A percentile compares a stretch with the other conserved stretches of the same genome.
phyloP scores from a whole-genome alignment of 257 asterid genomes.

The Schizonepeta tenuifolia region DNA sequence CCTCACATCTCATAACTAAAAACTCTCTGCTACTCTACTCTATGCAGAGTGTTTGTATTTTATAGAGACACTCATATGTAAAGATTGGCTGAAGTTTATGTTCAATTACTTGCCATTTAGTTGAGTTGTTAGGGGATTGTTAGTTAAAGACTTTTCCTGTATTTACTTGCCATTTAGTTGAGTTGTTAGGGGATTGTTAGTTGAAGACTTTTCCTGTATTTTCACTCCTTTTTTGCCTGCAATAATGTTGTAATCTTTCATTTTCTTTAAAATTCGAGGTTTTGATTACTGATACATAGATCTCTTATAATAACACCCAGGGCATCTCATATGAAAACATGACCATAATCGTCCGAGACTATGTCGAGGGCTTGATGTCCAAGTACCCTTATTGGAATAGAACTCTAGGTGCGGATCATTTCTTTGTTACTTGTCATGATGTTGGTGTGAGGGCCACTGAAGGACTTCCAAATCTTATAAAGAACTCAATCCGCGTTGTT shows the following conservation, averaged over 20 bases:
- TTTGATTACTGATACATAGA: constrained; percentile 17
- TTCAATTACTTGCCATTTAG: background rate
- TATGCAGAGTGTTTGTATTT: background rate
- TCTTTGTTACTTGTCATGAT: constrained; percentile 98
- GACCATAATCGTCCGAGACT: constrained; percentile 82
- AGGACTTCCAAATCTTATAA: constrained; percentile 87
- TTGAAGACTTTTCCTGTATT: background rate
- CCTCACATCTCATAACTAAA: constrained; percentile 6
- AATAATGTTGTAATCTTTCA: constrained; percentile 13
- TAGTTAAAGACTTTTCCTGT: background rate
- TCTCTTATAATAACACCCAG: constrained; percentile 52
- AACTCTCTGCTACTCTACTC: constrained; percentile 13
- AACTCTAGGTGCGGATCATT: constrained; percentile 96
- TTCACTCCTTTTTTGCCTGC: constrained; percentile 5
- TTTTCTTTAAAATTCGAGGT: constrained; percentile 21
- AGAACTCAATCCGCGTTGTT: constrained; percentile 94
- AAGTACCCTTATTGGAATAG: constrained; percentile 97
- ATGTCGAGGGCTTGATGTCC: constrained; percentile 75
- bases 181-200: constrained; percentile 21
- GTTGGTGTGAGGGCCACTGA: constrained; percentile 99
- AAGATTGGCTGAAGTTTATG: constrained; percentile 5
- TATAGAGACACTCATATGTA: constrained; percentile 1
- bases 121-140: constrained; percentile 20
- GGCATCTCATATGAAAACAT: constrained; percentile 95
- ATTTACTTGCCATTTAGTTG: background rate